Conservation (phyloP, 495 filamentous ascomycete genomes). For the Neurospora sp. region DNA sequence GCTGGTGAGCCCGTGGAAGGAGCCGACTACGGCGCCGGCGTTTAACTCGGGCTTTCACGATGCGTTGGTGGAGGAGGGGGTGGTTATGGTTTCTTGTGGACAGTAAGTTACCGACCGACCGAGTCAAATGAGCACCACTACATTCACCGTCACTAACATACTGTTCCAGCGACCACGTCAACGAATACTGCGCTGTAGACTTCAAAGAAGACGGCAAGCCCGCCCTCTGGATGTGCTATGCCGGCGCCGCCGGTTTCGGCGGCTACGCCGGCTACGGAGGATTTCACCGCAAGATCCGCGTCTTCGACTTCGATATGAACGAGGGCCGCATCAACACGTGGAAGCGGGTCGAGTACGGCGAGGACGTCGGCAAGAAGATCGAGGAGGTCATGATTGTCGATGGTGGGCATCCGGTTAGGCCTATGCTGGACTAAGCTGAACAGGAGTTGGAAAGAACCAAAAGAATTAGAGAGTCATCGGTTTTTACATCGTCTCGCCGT, state of each 20-base stretch:
- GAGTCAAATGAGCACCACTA: too few species aligned
- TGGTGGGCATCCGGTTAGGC: slow-evolving; percentile 51
- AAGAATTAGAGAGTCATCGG: too few species aligned
- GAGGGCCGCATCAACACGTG: slow-evolving; percentile 79
- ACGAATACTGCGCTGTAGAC: slow-evolving; percentile 85
- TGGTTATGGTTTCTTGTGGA: slow-evolving; percentile 80
- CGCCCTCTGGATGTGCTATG: slow-evolving; percentile 98
- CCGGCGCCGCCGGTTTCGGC: slow-evolving; percentile 77
- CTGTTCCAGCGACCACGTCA: slow-evolving; percentile 68
- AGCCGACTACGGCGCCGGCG: slow-evolving; percentile 70
- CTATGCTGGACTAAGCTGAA: slow-evolving; percentile 9
- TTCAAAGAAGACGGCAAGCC: slow-evolving; percentile 44
- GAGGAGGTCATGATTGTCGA: slow-evolving; percentile 88
- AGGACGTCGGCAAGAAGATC: slow-evolving; percentile 54
- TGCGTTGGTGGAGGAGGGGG: slow-evolving; percentile 72
- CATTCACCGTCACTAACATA: too few species aligned
- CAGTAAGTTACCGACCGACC: too few species aligned
- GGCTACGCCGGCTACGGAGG: slow-evolving; percentile 87
- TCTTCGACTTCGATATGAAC: slow-evolving; percentile 91
- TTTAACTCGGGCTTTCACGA: slow-evolving; percentile 86
- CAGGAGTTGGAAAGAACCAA: not conserved
- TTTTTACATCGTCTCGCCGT: too few species aligned
- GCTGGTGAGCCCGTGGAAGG: slow-evolving; percentile 56
- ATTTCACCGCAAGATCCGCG: slow-evolving; percentile 71
- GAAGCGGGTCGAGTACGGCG: slow-evolving; percentile 79